phyloP scores from a whole-genome alignment of 169 alveolate genomes.

The Plasmodium gallinaceum region DNA sequence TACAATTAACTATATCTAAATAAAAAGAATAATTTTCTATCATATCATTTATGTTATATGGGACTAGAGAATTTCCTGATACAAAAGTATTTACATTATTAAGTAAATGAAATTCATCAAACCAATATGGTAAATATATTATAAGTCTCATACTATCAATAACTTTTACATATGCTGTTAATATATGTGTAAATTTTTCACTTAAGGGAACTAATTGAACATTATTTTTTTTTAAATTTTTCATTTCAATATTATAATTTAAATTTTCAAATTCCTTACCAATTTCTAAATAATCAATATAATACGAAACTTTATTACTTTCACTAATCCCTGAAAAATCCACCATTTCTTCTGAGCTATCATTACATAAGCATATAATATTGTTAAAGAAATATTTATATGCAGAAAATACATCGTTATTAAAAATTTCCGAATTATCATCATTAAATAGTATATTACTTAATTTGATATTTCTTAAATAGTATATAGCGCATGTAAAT shows the following conservation, averaged over 20 bases:
- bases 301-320: slow-evolving; percentile 7
- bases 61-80: slow-evolving; percentile 19
- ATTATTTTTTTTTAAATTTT: slow-evolving; percentile 32
- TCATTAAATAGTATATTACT: slow-evolving; percentile 41
- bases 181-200: slow-evolving; percentile 45
- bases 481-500: slow-evolving; percentile 41
- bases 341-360: neutral
- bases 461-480: slow-evolving; percentile 36
- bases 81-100: slow-evolving; percentile 54
- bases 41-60: slow-evolving; percentile 41
- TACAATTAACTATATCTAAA: slow-evolving; percentile 19
- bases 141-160: slow-evolving; percentile 52
- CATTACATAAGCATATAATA: slow-evolving; percentile 57
- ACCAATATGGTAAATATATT: slow-evolving; percentile 62
- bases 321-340: neutral
- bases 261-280: slow-evolving; percentile 16
- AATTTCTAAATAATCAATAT: slow-evolving; percentile 32
- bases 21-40: slow-evolving; percentile 41
- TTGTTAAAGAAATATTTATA: slow-evolving; percentile 60
- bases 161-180: slow-evolving; percentile 45
- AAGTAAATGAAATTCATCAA: slow-evolving; percentile 33
- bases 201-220: slow-evolving; percentile 35
- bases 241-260: slow-evolving; percentile 28
- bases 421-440: neutral
- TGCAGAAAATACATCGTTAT: slow-evolving; percentile 20